Conservation (phyloP, 2,329 filamentous ascomycete genomes). For the Calonectria montana region DNA sequence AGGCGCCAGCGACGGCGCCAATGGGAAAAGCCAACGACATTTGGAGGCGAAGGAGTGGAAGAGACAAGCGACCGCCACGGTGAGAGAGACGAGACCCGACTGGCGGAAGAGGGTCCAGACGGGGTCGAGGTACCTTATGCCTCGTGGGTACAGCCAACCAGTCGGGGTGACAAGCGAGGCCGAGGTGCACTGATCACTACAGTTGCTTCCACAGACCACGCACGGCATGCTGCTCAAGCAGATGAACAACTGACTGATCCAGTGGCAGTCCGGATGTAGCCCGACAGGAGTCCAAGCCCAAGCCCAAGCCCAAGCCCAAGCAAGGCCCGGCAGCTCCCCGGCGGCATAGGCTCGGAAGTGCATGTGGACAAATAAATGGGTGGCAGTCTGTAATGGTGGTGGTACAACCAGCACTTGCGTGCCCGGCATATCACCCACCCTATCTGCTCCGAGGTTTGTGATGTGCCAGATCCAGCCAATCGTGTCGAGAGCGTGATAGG, state of each 20-base stretch:
- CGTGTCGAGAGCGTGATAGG: conserved; percentile 5
- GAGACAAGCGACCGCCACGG: conserved; percentile 18
- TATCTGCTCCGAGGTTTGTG: conserved; percentile 11
- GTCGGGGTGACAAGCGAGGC: conserved; percentile 3
- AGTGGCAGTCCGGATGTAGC: neutral
- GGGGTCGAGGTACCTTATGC: conserved; percentile 7
- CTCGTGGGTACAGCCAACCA: conserved; percentile 9
- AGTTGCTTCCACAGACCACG: conserved; percentile 8
- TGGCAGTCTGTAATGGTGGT: neutral
- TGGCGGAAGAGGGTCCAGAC: conserved; percentile 12
- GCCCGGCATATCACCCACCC: conserved; percentile 4
- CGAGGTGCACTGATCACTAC: conserved; percentile 9
- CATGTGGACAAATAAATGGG: neutral
- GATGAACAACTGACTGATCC: conserved; percentile 1
- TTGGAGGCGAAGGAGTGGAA: conserved; percentile 7
- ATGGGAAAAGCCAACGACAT: conserved; percentile 2
- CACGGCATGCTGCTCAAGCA: neutral
- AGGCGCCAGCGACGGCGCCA: conserved; percentile 4
- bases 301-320: conserved; percentile 3
- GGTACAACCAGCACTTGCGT: neutral
- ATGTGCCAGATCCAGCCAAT: conserved; percentile 21
- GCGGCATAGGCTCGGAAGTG: conserved; percentile 1
- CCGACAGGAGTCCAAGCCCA: conserved; percentile 10
- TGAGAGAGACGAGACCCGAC: conserved; percentile 15
- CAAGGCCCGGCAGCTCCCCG: conserved; percentile 1